phyloP scores from a whole-genome alignment of 352 stramenopile genomes.

The Phytophthora tentaculata region DNA sequence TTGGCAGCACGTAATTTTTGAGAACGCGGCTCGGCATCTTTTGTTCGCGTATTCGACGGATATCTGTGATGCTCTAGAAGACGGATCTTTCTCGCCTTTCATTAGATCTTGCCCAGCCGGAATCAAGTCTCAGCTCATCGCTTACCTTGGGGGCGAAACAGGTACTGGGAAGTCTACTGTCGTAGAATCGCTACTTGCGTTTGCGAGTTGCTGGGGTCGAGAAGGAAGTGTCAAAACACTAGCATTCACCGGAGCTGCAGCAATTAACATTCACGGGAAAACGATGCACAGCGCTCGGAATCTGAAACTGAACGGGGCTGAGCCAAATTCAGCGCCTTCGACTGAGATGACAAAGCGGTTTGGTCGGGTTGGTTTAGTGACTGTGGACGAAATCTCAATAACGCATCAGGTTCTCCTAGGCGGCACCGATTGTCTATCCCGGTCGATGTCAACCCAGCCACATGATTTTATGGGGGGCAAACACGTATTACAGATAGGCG shows the following conservation, averaged over 20 bases:
- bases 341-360: slow-evolving; percentile 26
- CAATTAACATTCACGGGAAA: too few relatives aligned
- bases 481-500: slow-evolving; percentile 27
- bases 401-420: slow-evolving; percentile 30
- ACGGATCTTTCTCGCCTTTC: slow-evolving; percentile 5
- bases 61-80: neutral
- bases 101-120: slow-evolving; percentile 8
- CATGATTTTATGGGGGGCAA: slow-evolving; percentile 32
- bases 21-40: neutral
- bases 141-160: too few relatives aligned
- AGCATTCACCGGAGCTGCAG: slow-evolving; percentile 5
- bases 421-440: slow-evolving; percentile 11
- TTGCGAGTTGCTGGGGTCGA: slow-evolving; percentile 2
- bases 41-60: neutral
- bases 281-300: neutral
- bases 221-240: slow-evolving; percentile 10
- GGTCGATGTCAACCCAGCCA: neutral
- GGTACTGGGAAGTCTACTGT: slow-evolving; percentile 22
- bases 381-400: slow-evolving; percentile 39
- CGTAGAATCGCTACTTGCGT: neutral
- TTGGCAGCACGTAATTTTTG: neutral
- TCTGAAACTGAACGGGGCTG: slow-evolving; percentile 2
- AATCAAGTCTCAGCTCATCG: slow-evolving; percentile 11
- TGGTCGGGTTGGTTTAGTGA: slow-evolving; percentile 20
- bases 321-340: slow-evolving; percentile 9